Base-by-base conservation (phyloP, 2,329 filamentous ascomycete genomes). In the Colletotrichum tropicicola region DNA sequence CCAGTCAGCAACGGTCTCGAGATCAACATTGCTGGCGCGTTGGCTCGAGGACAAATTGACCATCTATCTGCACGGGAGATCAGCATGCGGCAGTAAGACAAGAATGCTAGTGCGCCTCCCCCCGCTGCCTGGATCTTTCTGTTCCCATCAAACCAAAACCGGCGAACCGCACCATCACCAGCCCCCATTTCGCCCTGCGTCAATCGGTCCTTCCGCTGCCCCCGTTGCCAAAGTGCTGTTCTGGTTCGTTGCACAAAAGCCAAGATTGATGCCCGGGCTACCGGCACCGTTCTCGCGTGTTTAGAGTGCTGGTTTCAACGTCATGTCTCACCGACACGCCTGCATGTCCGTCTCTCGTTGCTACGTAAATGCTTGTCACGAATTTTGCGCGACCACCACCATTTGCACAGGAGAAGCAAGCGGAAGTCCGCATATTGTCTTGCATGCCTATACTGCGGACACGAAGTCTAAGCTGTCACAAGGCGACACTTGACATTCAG, bases 231-330 rank as follows among this genome's bases (percentile, higher is more conserved):
- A 32, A 12, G n/a, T 45, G 10, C 13, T 45, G 52, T 44, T 25
- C 37, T 6, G 17, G 49, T 12, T 37, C 15, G 39, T 9, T 25
- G 4, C 10, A 44, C 39, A 39, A 27, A 17, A 39, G 55, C 59
- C 55, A 63, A 63, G 59, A 30, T 37, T 27, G 4, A 17, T n/a
- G 21, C 23, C 23, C 54, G 45, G 59, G 17, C 37, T 17, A 27
- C 30, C 54, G 59, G 54, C 59, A 52, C 28, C 21, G 15, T 12
- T 23, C 28, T 35, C 28, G 39, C 39, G 52, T 45, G 41, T 45
- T 35, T 19, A 32, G 28, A 55, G 37, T 9, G 55, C 43, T 59
- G 39, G 21, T 32, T 32, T 35, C 59, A 63, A 59, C 54, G 59
- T 63, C 59, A 59, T 59, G 54, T 52, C 47, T 59, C 12, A 17